Conservation (phyloP, 768 basidiomycete species). For the Termitomyces sp. region DNA sequence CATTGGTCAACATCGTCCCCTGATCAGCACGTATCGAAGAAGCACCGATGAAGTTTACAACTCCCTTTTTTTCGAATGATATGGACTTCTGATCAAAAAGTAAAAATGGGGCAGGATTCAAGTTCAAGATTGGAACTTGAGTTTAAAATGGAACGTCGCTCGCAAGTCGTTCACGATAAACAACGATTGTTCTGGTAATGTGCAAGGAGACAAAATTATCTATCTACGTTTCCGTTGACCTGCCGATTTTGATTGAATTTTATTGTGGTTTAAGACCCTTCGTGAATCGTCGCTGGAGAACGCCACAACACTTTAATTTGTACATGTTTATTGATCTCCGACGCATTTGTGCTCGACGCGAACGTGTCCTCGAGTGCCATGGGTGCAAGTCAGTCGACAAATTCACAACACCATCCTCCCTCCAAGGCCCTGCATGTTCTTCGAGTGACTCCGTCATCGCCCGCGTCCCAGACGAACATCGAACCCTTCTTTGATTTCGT, state of each 20-base stretch:
- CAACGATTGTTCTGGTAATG: neutral
- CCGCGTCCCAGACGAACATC: conserved; percentile 80
- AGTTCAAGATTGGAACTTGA: neutral
- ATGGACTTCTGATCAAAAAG: too few species aligned
- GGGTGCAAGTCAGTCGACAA: conserved; percentile 71
- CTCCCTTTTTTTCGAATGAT: neutral
- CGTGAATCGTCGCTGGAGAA: neutral
- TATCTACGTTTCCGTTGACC: neutral
- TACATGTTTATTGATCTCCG: conserved; percentile 6
- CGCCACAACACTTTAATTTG: conserved; percentile 4
- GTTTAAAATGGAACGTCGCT: neutral
- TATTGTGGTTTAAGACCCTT: neutral
- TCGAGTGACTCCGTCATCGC: conserved; percentile 85
- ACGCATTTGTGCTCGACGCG: neutral
- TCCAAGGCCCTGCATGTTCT: conserved; percentile 78
- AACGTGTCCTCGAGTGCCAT: conserved; percentile 28
- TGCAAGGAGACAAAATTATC: neutral
- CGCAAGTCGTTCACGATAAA: too few species aligned
- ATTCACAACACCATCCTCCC: conserved; percentile 46
- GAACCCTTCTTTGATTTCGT: conserved; percentile 98
- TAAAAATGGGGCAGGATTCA: too few species aligned
- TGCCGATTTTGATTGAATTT: neutral
- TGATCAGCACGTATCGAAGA: too few species aligned
- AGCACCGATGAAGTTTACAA: neutral
- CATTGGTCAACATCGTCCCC: neutral